Conservation (phyloP, 2,329 filamentous ascomycete species). For the Grosmannia serpens region DNA sequence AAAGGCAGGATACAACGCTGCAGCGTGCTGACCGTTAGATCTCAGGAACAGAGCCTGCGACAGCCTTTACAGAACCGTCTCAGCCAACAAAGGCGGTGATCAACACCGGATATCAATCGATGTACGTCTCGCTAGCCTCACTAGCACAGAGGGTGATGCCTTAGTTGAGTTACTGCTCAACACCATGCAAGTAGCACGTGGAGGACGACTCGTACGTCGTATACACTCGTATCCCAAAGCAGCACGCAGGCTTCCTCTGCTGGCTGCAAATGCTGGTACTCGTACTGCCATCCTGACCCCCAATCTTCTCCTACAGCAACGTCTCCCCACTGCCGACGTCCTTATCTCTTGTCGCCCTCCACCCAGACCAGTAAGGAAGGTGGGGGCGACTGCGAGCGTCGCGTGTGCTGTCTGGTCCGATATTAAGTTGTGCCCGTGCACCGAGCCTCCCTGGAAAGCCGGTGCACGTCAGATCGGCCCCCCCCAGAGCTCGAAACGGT, state of each 20-base stretch:
- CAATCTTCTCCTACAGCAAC: neutral
- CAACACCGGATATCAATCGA: neutral
- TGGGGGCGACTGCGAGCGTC: neutral
- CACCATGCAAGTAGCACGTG: neutral
- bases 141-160: neutral
- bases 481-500: neutral
- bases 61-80: neutral
- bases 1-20: neutral
- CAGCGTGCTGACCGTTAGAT: neutral
- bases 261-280: neutral
- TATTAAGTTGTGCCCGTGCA: neutral
- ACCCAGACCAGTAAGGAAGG: neutral
- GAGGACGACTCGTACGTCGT: neutral
- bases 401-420: neutral
- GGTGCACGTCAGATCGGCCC: neutral
- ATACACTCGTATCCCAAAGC: too few relatives aligned
- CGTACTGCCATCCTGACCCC: neutral
- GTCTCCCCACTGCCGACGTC: neutral
- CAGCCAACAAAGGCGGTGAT: neutral
- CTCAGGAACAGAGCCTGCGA: neutral
- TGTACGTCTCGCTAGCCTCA: neutral
- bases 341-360: neutral
- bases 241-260: neutral
- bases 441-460: neutral
- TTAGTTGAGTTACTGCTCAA: neutral